phyloP scores from a whole-genome alignment of 2,329 filamentous ascomycete species.

The Ciborinia camelliae region DNA sequence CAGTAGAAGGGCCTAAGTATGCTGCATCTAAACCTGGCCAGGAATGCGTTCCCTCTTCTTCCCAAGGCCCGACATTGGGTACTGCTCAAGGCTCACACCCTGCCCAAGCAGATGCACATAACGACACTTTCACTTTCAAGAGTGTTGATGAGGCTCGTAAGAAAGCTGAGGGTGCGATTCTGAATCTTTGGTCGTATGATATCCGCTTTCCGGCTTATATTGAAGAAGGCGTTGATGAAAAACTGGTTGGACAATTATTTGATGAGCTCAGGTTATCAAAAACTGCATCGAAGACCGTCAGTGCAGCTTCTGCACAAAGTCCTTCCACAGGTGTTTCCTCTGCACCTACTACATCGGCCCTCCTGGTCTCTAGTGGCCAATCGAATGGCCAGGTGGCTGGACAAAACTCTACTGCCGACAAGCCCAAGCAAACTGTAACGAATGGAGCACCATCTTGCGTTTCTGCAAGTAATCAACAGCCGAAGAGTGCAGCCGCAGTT shows the following conservation, averaged over 20 bases:
- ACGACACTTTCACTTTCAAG: slow-evolving; percentile 4
- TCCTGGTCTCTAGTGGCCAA: neutral
- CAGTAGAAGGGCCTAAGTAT: neutral
- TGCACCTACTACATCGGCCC: neutral
- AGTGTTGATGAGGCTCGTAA: slow-evolving; percentile 39
- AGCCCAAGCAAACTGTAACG: slow-evolving; percentile 1
- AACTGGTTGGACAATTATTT: slow-evolving; percentile 62
- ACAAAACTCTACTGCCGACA: neutral
- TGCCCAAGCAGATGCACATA: neutral
- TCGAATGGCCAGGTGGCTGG: neutral
- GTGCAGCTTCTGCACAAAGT: slow-evolving; percentile 5
- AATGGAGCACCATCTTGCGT: neutral
- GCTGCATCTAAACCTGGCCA: neutral
- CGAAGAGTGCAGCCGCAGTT: slow-evolving; percentile 44
- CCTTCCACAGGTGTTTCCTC: slow-evolving; percentile 7
- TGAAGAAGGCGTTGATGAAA: slow-evolving; percentile 66
- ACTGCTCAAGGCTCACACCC: neutral
- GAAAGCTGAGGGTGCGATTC: slow-evolving; percentile 63
- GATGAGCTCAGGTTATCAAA: slow-evolving; percentile 58
- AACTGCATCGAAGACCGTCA: slow-evolving; percentile 28
- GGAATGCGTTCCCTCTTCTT: neutral
- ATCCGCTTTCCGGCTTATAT: slow-evolving; percentile 72
- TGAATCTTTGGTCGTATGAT: slow-evolving; percentile 61
- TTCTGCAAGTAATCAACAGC: slow-evolving; percentile 17
- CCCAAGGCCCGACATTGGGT: neutral